Evolutionary conservation across 1,284 basidiomycete genomes (phyloP), one percentile per base, ranked within the genome.

Genomic region (Leccinum griseonigrum): DNA sequence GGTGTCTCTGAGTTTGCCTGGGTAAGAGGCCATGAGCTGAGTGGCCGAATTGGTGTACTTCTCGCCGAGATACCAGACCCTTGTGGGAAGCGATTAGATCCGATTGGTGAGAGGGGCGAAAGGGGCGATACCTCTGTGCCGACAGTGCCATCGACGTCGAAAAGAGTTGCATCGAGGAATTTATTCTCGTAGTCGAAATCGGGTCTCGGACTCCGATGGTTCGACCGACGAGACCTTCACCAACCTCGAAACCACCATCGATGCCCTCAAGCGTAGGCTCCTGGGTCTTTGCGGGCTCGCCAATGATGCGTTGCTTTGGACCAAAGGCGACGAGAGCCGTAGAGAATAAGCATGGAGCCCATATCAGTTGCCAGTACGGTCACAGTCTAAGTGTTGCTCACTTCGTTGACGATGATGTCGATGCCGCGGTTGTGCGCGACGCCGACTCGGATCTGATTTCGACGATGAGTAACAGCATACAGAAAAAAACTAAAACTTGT

Each of bases 391-490:
- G 95, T 51, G 95, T 97, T 38, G 87, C 84, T 66, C 95, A 96
- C 94, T 77, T 97, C 95, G 78, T 98, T 98, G 67, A 87, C 82
- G 79, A 97, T 94, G 76, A 97, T 94, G 84, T 97, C 94, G 79
- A 97, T 95, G 72, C 94, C 94, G 72, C 92, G 85, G 78, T 93
- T 90, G 77, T 94, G 85, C 31, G 94, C 94, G 67, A 96, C 92
- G 82, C 94, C 94, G 76, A 26, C 22, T 26, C 22, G 22, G 22
- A 97, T 94, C 91, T 94, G 68, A 61, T n/a, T 40, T 40, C 16
- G 65, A 65, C 64, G 54, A 55, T 63, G 63, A 62, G 34, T 34
- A 34, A 34, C 34, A 34, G 34, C 34, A 34, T 34, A 34, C 34
- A 34, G 34, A 34, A 34, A 34, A 34, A 34, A 34, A 34, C 13